Percentiles rank a stretch among this genome's conserved stretches.
Evolutionary conservation across 345 rosid species (phyloP).

Genomic region (Punica granatum): DNA sequence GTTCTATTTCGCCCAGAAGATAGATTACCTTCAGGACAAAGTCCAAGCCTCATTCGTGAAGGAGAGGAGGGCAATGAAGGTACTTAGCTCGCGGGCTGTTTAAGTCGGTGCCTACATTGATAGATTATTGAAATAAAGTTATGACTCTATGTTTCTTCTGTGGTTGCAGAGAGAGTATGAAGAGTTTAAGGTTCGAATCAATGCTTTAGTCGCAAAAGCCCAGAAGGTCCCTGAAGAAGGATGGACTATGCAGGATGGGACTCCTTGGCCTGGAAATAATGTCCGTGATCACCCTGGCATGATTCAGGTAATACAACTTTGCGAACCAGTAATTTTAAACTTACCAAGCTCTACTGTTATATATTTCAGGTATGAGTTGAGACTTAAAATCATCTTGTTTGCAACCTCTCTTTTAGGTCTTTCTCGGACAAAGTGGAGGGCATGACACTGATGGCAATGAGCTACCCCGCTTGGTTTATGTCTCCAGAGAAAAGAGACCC

Average conservation of each 20-base stretch:
- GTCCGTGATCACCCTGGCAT: conserved; percentile 60
- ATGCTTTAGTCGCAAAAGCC: conserved; percentile 56
- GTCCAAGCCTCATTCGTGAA: conserved; percentile 50
- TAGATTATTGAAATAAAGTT: background rate
- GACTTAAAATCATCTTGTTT: background rate
- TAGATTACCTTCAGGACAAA: conserved; percentile 50
- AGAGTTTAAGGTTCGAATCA: conserved; percentile 57
- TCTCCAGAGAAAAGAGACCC: conserved; percentile 52
- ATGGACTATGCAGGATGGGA: conserved; percentile 71
- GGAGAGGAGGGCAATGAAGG: conserved; percentile 71
- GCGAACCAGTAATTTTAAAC: background rate
- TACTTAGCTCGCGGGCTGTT: conserved; percentile 6
- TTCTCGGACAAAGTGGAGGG: conserved; percentile 50
- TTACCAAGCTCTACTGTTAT: background rate
- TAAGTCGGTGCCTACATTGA: background rate
- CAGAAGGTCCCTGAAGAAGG: conserved; percentile 59
- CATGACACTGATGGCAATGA: conserved; percentile 45
- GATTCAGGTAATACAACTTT: conserved; percentile 40
- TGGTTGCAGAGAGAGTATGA: conserved; percentile 54
- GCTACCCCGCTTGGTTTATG: conserved; percentile 47
- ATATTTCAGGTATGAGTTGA: background rate
- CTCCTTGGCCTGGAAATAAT: conserved; percentile 74
- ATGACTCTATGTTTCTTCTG: conserved; percentile 5
- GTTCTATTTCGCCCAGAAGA: conserved; percentile 52
- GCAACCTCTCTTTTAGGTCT: conserved; percentile 25